phyloP scores from a whole-genome alignment of 129 eudicot species.

The Erigeron canadensis region DNA sequence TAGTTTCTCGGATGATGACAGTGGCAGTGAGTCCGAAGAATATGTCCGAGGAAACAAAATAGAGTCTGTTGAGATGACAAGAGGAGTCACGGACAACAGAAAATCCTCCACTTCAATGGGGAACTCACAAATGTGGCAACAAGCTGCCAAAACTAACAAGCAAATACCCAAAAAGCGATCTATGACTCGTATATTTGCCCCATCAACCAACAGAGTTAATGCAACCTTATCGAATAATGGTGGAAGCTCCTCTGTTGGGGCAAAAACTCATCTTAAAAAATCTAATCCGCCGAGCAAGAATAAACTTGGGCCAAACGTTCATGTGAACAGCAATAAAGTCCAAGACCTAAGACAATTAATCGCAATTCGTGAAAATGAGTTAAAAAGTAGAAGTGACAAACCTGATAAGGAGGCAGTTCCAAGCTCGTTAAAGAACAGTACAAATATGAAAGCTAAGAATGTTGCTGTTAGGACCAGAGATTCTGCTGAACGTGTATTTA shows the following conservation, averaged over 20 bases:
- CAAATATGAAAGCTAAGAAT: constrained; percentile 20
- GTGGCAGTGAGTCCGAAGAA: constrained; percentile 70
- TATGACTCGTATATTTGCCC: constrained; percentile 39
- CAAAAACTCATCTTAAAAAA: constrained; percentile 34
- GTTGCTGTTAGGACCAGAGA: constrained; percentile 29
- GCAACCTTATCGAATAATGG: constrained; percentile 39
- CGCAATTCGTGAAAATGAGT: constrained; percentile 72
- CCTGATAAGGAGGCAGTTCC: constrained; percentile 41
- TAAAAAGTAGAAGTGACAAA: constrained; percentile 48
- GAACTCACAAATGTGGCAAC: constrained; percentile 30
- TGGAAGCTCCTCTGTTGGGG: constrained; percentile 29
- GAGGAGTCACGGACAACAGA: constrained; percentile 21
- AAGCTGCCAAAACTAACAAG: constrained; percentile 29
- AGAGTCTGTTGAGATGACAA: constrained; percentile 27
- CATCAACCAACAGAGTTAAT: constrained; percentile 39
- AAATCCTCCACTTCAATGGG: constrained; percentile 35
- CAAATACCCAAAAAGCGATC: constrained; percentile 43
- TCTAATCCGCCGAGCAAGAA: constrained; percentile 28
- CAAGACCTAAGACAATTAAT: constrained; percentile 75
- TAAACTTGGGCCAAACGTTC: constrained; percentile 38
- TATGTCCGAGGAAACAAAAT: constrained; percentile 20
- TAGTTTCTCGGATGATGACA: constrained; percentile 81
- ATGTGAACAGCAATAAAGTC: constrained; percentile 50
- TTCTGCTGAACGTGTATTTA: constrained; percentile 27
- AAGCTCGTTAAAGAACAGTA: constrained; percentile 31